Percentiles rank a stretch among this genome's conserved stretches.
Evolutionary conservation across 1,139 yeast species (phyloP).

Genomic region (Yamadazyma dendronema): DNA sequence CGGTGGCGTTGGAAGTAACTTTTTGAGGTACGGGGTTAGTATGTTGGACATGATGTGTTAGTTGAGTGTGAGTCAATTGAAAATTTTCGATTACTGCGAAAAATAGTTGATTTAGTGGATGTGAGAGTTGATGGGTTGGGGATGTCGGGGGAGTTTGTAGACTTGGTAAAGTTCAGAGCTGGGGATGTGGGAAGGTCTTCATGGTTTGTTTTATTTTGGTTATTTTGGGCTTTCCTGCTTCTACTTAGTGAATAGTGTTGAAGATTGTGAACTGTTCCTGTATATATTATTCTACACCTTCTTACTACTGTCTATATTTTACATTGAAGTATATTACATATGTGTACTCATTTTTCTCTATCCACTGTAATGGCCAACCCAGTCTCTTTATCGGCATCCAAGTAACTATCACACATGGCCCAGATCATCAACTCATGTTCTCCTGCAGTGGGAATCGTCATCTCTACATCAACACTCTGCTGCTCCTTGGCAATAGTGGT

Average conservation of each 20-base stretch:
- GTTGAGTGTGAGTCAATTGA: conserved; percentile 1
- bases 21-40: conserved; percentile 63
- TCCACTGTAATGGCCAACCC: conserved; percentile 25
- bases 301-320: no score
- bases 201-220: no score
- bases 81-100: neutral
- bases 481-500: conserved; percentile 52
- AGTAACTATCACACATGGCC: conserved; percentile 88
- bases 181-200: no score
- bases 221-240: no score
- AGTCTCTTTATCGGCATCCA: conserved; percentile 84
- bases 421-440: conserved; percentile 62
- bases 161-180: no score
- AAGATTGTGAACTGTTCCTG: no score
- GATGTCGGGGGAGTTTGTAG: neutral
- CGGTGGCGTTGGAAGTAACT: conserved; percentile 58
- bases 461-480: conserved; percentile 53
- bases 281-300: neutral
- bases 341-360: no score
- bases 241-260: no score
- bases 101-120: neutral
- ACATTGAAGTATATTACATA: no score
- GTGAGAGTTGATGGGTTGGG: neutral
- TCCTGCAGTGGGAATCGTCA: conserved; percentile 63
- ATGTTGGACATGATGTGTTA: no score